A percentile compares a stretch with the other conserved stretches of the same genome.
phyloP scores from a whole-genome alignment of 805 yeast species.

The Candida corydali region DNA sequence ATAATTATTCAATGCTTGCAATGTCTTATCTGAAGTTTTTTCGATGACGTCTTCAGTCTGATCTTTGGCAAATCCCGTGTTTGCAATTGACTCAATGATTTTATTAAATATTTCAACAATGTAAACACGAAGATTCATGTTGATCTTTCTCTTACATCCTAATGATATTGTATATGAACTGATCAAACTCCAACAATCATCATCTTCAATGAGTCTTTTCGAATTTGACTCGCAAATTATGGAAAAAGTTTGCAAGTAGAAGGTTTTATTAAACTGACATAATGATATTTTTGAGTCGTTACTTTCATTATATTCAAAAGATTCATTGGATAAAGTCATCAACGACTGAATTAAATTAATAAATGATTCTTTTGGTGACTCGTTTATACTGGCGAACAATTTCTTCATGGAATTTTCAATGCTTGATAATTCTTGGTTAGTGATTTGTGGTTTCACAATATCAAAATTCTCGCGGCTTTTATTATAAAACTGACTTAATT shows the following conservation, averaged over 20 bases:
- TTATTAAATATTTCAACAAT: constrained; percentile 51
- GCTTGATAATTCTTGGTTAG: constrained; percentile 43
- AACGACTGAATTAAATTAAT: constrained; percentile 44
- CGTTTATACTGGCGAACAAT: constrained; percentile 55
- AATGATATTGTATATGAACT: constrained; percentile 43
- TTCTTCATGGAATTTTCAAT: constrained; percentile 57
- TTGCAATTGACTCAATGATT: constrained; percentile 40
- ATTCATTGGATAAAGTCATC: constrained; percentile 36
- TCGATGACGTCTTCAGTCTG: constrained; percentile 16
- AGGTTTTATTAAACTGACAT: constrained; percentile 56
- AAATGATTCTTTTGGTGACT: constrained; percentile 51
- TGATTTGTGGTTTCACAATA: constrained; percentile 28
- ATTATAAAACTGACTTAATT: constrained; percentile 29
- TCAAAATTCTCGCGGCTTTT: constrained; percentile 19
- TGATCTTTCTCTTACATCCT: constrained; percentile 40
- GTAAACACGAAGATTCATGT: constrained; percentile 41
- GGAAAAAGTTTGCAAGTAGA: constrained; percentile 49
- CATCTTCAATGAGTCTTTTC: constrained; percentile 38
- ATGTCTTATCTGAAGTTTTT: constrained; percentile 44
- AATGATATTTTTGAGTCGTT: constrained; percentile 16
- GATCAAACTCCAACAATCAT: constrained; percentile 45
- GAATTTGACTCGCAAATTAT: constrained; percentile 51
- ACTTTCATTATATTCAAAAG: constrained; percentile 8
- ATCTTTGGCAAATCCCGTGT: constrained; percentile 31
- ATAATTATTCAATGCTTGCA: constrained; percentile 45